Conservation (phyloP, 1,284 basidiomycete species). For the Wolfiporia cocos region DNA sequence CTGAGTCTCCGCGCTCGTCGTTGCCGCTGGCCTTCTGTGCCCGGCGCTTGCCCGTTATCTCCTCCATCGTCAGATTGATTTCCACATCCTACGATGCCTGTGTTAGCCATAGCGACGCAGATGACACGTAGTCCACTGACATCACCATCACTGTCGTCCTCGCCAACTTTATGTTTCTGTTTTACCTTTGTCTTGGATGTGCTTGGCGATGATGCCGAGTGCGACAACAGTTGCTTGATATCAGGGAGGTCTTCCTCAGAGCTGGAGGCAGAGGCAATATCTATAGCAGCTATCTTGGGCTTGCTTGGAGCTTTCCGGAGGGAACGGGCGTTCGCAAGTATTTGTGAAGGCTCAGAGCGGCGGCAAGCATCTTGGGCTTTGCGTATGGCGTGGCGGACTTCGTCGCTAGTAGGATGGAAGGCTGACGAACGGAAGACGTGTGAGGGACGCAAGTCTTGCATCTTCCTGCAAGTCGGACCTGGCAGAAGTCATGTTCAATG, state of each 20-base stretch:
- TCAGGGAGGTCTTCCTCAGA: conserved; percentile 45
- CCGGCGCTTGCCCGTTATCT: conserved; percentile 2
- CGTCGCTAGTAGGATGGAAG: conserved; percentile 44
- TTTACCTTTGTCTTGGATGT: conserved; percentile 5
- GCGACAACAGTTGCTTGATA: conserved; percentile 23
- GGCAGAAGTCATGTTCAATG: background rate
- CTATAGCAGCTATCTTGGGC: conserved; percentile 15
- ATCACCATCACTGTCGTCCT: background rate
- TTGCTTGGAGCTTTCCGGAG: conserved; percentile 4
- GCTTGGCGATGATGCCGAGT: conserved; percentile 6
- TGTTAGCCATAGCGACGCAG: background rate
- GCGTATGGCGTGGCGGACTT: conserved; percentile 22
- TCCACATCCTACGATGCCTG: conserved; percentile 1
- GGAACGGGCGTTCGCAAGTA: background rate
- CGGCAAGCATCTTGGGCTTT: conserved; percentile 4
- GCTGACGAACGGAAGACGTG: conserved; percentile 48
- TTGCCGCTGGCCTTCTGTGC: conserved; percentile 5
- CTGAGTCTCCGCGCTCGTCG: conserved; percentile 1
- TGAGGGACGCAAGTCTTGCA: conserved; percentile 41
- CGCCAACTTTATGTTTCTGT: background rate
- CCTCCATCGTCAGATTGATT: background rate
- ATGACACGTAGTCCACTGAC: background rate
- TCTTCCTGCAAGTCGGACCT: conserved; percentile 57
- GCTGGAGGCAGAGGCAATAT: conserved; percentile 21
- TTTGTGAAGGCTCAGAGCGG: conserved; percentile 9